These are phyloP conservation scores for Rhizopogon roseolus DNA, from an alignment of 768 basidiomycete genomes.

Conservation along the genomic window DNA sequence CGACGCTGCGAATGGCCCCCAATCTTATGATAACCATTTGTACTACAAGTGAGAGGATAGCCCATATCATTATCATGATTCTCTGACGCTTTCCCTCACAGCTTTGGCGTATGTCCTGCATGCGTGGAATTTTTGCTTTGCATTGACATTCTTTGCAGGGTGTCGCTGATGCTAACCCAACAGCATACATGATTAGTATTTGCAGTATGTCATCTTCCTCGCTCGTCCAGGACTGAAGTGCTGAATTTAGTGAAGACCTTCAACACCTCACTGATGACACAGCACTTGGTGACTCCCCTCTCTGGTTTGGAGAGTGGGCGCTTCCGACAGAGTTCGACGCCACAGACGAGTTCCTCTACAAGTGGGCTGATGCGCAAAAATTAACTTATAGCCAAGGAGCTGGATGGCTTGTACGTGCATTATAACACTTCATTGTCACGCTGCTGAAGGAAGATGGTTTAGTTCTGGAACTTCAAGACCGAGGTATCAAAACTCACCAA, in stretches of 20 bases:
- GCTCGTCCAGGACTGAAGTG: not conserved
- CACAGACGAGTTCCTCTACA: slow-evolving; percentile 51
- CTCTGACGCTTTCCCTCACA: slow-evolving; percentile 15
- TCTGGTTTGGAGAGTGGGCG: slow-evolving; percentile 59
- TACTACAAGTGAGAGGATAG: slow-evolving; percentile 57
- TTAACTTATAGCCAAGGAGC: slow-evolving; percentile 51
- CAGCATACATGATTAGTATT: slow-evolving; percentile 60
- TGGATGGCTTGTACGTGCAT: slow-evolving; percentile 60
- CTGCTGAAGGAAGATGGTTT: not conserved
- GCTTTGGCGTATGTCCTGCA: slow-evolving; percentile 48
- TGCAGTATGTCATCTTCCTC: slow-evolving; percentile 51
- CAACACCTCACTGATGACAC: slow-evolving; percentile 47
- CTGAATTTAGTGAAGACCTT: slow-evolving; percentile 41
- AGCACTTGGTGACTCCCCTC: slow-evolving; percentile 38
- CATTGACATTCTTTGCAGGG: slow-evolving; percentile 36
- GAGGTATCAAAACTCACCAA: slow-evolving; percentile 47
- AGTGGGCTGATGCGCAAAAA: slow-evolving; percentile 80
- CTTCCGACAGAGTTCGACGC: slow-evolving; percentile 64
- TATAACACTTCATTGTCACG: not conserved
- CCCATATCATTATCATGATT: not conserved
- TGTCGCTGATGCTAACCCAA: slow-evolving; percentile 58
- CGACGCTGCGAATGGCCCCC: slow-evolving; percentile 62
- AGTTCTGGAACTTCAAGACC: slow-evolving; percentile 76
- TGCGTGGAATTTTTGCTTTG: too few species aligned
- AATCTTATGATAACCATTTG: slow-evolving; percentile 74